Evolutionary conservation across 2,329 filamentous ascomycete species (phyloP), one percentile per base, ranked within the genome.

Genomic region (Xylariaceae sp.): DNA sequence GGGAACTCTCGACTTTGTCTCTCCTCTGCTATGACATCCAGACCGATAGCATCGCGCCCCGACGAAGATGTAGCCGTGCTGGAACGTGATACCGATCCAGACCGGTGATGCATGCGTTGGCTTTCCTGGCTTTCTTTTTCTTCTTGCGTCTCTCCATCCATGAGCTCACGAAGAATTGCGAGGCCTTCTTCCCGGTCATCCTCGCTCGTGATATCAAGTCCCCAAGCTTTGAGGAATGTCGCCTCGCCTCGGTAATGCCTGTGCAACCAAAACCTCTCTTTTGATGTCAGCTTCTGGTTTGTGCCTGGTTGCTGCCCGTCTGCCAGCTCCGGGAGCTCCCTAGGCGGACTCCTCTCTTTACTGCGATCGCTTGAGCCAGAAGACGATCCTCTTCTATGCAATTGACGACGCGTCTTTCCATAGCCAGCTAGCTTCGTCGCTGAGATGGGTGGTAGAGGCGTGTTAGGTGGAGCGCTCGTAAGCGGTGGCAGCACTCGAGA

Each of bases 241-340:
- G 67, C 65, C 50, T 70, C 68, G 34, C 68, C 68, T 12, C 67
- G 65, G 54, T 70, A 70, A 36, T 70, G 63, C 26, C 60, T 48
- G 53, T 70, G 68, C 24, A 70, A 45, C 68, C 68, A 70, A 23
- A 68, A 58, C 6, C 67, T 57, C 34, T 70, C 68, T 45, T 65
- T 63, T 2, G 64, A 34, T 9, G 66, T 66, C 17, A 64, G 53
- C 6, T 61, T 61, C 23, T 53, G 50, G 31, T 58, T 44, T 12
- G n/a, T 1, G n/a, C 39, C 45, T 17, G 28, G 37, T 33, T 52
- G 48, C n/a, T 41, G 46, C 12, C 4, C 26, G 5, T 52, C 41
- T 39, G 17, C 29, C 31, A 39, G 56, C 21, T 58, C 44, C 19
- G 40, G 48, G 19, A 6, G 28, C 24, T 60, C 51, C 2, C 21